Evolutionary conservation across 805 yeast genomes (phyloP).

Genomic region (Candida rishiriensis): DNA sequence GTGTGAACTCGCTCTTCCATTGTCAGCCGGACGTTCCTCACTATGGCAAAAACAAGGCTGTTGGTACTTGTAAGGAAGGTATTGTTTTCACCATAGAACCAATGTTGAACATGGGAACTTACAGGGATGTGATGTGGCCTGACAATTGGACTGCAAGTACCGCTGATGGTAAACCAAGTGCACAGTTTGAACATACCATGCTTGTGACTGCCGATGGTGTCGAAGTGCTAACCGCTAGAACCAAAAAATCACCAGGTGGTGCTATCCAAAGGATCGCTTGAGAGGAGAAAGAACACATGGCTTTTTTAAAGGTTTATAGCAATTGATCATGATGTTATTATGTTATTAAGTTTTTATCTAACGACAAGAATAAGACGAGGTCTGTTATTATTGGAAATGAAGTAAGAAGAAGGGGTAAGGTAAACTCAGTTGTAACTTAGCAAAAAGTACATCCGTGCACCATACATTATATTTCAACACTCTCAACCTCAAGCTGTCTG

Average conservation of each 20-base stretch:
- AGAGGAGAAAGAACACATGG: too few species aligned
- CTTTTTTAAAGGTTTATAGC: too few species aligned
- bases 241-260: constrained; percentile 85
- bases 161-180: constrained; percentile 82
- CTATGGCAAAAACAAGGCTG: constrained; percentile 87
- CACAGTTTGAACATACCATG: constrained; percentile 94
- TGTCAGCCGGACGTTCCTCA: constrained; percentile 92
- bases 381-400: too few species aligned
- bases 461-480: too few species aligned
- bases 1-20: constrained; percentile 83
- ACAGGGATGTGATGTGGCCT: constrained; percentile 86
- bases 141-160: constrained; percentile 96
- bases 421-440: too few species aligned
- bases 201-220: constrained; percentile 91
- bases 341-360: too few species aligned
- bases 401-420: too few species aligned
- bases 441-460: too few species aligned
- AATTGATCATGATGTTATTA: too few species aligned
- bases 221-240: constrained; percentile 83
- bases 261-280: constrained; percentile 47
- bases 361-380: too few species aligned
- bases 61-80: constrained; percentile 93
- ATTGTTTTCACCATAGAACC: constrained; percentile 97
- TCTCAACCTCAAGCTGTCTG: too few species aligned
- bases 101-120: constrained; percentile 84